Evolutionary conservation across 73 alveolate species (phyloP).

Genomic region (Tetrahymena malaccensis): DNA sequence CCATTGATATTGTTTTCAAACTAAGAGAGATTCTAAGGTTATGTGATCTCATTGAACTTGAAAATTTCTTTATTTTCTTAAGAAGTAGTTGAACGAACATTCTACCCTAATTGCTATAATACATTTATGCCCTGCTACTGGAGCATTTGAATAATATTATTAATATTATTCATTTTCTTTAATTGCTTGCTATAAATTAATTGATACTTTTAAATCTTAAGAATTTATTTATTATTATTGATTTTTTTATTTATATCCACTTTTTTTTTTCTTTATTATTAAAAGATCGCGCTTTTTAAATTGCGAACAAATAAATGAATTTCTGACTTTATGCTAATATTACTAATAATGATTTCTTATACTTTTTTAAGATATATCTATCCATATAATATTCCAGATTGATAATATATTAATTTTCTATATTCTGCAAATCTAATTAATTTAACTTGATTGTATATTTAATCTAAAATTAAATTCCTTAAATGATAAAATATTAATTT

Average conservation of each 20-base stretch:
- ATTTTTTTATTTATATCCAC: neutral
- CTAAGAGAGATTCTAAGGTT: neutral
- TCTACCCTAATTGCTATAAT: neutral
- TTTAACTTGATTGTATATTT: too few species aligned
- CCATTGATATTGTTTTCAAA: neutral
- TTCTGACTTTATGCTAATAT: neutral
- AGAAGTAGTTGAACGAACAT: neutral
- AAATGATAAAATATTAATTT: too few species aligned
- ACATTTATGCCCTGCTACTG: neutral
- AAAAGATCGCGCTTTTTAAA: neutral
- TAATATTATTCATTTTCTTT: neutral
- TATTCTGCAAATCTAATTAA: too few species aligned
- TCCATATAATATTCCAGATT: too few species aligned
- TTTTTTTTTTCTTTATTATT: too few species aligned
- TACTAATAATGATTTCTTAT: neutral
- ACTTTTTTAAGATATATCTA: neutral
- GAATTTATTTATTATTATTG: neutral
- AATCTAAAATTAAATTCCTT: too few species aligned
- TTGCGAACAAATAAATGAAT: neutral
- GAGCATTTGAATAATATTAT: neutral
- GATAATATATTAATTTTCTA: too few species aligned
- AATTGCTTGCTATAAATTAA: too few species aligned
- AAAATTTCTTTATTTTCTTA: neutral
- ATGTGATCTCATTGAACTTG: neutral
- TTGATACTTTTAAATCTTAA: neutral